Evolutionary conservation across 2,329 filamentous ascomycete genomes (phyloP), one percentile per base, ranked within the genome.

Genomic region (Colletotrichum sp.): DNA sequence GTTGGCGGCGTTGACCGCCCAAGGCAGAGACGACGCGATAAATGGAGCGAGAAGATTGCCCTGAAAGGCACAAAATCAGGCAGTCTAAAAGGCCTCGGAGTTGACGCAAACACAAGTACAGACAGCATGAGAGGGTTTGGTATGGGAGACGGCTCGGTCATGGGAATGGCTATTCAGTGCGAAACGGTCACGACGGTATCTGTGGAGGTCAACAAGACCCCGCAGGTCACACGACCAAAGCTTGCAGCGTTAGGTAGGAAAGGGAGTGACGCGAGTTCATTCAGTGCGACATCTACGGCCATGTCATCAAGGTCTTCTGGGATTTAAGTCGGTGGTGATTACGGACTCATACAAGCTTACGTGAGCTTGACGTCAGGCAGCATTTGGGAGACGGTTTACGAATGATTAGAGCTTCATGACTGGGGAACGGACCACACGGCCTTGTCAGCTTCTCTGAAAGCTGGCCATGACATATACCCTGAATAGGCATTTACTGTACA

Each of bases 181-280:
- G 85, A 88, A 75, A 86, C 84, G 2, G 83, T 86, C 4, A 88
- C 86, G 12, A 85, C 80, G 4, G 85, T 88, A 1, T 83, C 85
- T 5, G 84, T 88, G 1, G 86, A 88, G 78, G 79, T 75, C 64
- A 65, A 69, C 28, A 21, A 64, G 3, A n/a, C 30, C 3, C 16
- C 64, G 21, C 26, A 24, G 12, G 26, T 66, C 4, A 21, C 32
- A 7, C 65, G 73, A 26, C 64, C 70, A 3, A 36, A 69, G 3
- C 18, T 69, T 18, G 70, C 70, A 18, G 65, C 64, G 10, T 21
- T 55, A 4, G 68, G 55, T 7, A 68, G 73, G 60, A 75, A 69
- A 30, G 16, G 43, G 64, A 75, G 73, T 21, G 59, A 75, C 6
- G 28, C 43, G 16, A 73, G 73, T 24, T 36, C n/a, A 8, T 60